Percentiles rank a stretch among this genome's conserved stretches.
These are phyloP conservation scores for Zarea fungicola DNA, from an alignment of 2,329 filamentous ascomycete species.

Conservation along the genomic window DNA sequence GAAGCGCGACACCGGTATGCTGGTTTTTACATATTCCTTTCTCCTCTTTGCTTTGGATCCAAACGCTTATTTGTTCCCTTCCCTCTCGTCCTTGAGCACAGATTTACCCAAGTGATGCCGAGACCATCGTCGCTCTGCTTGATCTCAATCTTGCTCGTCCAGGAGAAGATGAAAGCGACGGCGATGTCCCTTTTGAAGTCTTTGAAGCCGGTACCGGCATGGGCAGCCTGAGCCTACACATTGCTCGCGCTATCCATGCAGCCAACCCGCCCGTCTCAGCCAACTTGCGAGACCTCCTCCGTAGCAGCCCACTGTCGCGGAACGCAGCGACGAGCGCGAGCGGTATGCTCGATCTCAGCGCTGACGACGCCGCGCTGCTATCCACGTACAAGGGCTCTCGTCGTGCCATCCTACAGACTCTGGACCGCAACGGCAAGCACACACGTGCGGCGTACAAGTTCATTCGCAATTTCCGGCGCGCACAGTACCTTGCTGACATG, in stretches of 20 bases:
- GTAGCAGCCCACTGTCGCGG: constrained; percentile 20
- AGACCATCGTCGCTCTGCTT: constrained; percentile 68
- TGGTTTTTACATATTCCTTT: background rate
- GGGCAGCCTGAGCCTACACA: constrained; percentile 69
- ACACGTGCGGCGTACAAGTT: constrained; percentile 59
- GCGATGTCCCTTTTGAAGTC: constrained; percentile 55
- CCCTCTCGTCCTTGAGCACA: constrained; percentile 5
- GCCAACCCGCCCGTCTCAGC: constrained; percentile 52
- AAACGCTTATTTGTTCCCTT: too few species aligned
- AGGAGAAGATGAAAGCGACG: constrained; percentile 25
- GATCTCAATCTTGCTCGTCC: constrained; percentile 60
- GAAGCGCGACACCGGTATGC: constrained; percentile 63
- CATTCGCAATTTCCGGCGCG: constrained; percentile 61
- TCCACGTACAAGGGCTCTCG: constrained; percentile 46
- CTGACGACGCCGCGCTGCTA: constrained; percentile 25
- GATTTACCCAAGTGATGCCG: constrained; percentile 68
- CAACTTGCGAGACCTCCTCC: constrained; percentile 17
- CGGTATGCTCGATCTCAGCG: constrained; percentile 21
- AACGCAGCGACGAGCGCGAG: constrained; percentile 13
- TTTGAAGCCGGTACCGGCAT: constrained; percentile 84
- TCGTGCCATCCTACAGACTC: constrained; percentile 66
- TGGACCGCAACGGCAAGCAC: constrained; percentile 61
- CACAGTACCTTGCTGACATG: constrained; percentile 64
- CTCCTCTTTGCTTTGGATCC: too few species aligned
- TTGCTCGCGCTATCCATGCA: constrained; percentile 70